phyloP scores from a whole-genome alignment of 2,329 filamentous ascomycete genomes.

The Pezicula radicicola region DNA sequence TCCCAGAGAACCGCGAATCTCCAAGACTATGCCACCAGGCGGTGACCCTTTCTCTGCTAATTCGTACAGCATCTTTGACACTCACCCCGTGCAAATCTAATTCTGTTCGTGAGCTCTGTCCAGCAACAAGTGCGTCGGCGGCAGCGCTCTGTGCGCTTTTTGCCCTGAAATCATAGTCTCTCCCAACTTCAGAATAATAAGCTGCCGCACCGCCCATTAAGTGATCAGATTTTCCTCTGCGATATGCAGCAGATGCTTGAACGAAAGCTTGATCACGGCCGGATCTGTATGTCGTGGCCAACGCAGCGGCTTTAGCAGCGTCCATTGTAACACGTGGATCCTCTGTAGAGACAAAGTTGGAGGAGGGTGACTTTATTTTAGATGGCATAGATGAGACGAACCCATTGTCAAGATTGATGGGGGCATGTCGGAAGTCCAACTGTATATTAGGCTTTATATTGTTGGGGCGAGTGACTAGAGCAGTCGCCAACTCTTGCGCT shows the following conservation, averaged over 20 bases:
- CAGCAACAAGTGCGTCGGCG: conserved; percentile 67
- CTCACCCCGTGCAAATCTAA: conserved; percentile 83
- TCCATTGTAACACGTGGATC: background rate
- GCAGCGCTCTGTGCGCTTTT: conserved; percentile 59
- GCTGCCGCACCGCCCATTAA: conserved; percentile 73
- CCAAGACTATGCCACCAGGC: conserved; percentile 79
- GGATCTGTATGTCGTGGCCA: conserved; percentile 1
- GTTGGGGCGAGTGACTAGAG: conserved; percentile 35
- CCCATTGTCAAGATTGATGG: conserved; percentile 5
- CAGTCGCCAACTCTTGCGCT: conserved; percentile 57
- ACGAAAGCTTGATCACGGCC: conserved; percentile 40
- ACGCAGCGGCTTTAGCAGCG: background rate
- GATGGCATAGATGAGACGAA: background rate
- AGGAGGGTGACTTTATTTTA: conserved; percentile 1
- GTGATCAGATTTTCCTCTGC: conserved; percentile 64
- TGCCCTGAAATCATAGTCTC: conserved; percentile 57
- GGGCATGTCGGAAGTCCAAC: conserved; percentile 25
- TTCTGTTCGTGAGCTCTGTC: conserved; percentile 56
- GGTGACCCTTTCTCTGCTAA: conserved; percentile 64
- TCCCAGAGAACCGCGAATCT: conserved; percentile 36
- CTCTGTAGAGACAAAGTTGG: conserved; percentile 5
- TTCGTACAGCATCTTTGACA: conserved; percentile 77
- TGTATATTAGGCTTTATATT: conserved; percentile 16
- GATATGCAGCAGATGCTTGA: conserved; percentile 56
- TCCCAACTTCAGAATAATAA: conserved; percentile 71